Base-by-base conservation (phyloP, 2,329 filamentous ascomycete species). In the Escovopsis sp. region DNA sequence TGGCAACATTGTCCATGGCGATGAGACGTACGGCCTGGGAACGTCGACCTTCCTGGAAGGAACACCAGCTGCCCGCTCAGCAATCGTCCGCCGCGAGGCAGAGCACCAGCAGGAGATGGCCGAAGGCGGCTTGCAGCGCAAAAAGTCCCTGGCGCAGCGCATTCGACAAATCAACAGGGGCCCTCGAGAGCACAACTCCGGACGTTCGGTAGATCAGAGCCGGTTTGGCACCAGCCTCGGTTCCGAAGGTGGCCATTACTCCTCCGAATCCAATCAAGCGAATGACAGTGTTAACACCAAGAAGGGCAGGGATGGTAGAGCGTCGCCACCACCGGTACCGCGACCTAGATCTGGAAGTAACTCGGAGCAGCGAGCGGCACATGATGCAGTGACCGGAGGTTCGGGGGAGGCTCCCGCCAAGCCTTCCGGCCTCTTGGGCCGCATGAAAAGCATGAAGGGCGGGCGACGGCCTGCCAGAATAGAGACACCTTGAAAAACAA, bases 41-140 rank as follows among this genome's bases (percentile, higher is more conserved):
- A 94, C 88, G 2, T 94, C 87, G 30, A 98, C 91, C 2, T 96
- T 96, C 68, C 65, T 98, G 16, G 91, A 98, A 53, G 91, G 91
- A 31, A 83, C 91, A 1, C 89, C 91, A 12, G 91, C 88, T 25
- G 83, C 88, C 25, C 78, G 79, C 51, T 74, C 79, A 7, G 84
- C 82, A 14, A 84, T 94, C 41, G 76, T 84, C 57, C 78, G 81
- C 46, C 77, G 77, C 39, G 76, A 89, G 53, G 81, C 74, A 29
- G 86, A 79, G 52, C 63, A 84, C 46, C 71, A 69, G 7, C 72
- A 71, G 14, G 74, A 81, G 37, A 71, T 73, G 44, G 56, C 65
- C 42, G 61, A 71, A 16, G 64, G 65, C 7, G 81, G 82, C 5
- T 62, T 98, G 35, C 78, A 81, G 50, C 79, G 91, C 45, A 96